Conservation (phyloP, 768 basidiomycete genomes). For the Mycena olivaceomarginata region DNA sequence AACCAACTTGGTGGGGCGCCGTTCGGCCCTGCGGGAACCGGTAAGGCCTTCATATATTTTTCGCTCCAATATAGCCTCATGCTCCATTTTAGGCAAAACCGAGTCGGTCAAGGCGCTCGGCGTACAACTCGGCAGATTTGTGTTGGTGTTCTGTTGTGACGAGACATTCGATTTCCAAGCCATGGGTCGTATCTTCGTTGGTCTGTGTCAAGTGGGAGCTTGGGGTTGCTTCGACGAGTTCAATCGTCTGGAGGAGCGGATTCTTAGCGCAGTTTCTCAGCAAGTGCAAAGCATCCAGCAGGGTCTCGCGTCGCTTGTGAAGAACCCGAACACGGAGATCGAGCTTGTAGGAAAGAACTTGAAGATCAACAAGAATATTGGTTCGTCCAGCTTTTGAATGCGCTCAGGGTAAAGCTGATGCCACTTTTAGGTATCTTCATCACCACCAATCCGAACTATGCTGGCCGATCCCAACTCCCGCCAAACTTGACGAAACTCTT, state of each 20-base stretch:
- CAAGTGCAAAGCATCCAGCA: constrained; percentile 99
- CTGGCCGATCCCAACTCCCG: constrained; percentile 94
- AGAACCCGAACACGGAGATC: constrained; percentile 93
- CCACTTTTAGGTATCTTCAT: constrained; percentile 90
- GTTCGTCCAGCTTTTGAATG: constrained; percentile 58
- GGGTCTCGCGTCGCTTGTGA: constrained; percentile 88
- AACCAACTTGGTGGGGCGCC: constrained; percentile 97
- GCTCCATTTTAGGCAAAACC: constrained; percentile 85
- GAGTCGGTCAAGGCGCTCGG: constrained; percentile 99
- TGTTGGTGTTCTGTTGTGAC: constrained; percentile 99
- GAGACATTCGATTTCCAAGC: constrained; percentile 99
- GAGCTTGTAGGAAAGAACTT: constrained; percentile 96
- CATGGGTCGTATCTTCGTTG: constrained; percentile 99
- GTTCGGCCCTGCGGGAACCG: constrained; percentile 98
- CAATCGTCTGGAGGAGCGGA: constrained; percentile 98
- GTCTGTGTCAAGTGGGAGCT: constrained; percentile 98
- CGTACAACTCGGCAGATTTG: constrained; percentile 97
- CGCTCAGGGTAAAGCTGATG: constrained; percentile 12
- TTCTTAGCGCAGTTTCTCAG: constrained; percentile 97
- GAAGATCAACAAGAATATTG: constrained; percentile 96
- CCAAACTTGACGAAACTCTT: constrained; percentile 95
- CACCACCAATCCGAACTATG: constrained; percentile 99
- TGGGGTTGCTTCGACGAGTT: constrained; percentile 99
- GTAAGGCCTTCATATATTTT: constrained; percentile 59
- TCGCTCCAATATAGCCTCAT: constrained; percentile 22